Percentiles rank a stretch among this genome's conserved stretches.
Evolutionary conservation across 1,284 basidiomycete genomes (phyloP).

Genomic region (Microbotryomycetes sp.): DNA sequence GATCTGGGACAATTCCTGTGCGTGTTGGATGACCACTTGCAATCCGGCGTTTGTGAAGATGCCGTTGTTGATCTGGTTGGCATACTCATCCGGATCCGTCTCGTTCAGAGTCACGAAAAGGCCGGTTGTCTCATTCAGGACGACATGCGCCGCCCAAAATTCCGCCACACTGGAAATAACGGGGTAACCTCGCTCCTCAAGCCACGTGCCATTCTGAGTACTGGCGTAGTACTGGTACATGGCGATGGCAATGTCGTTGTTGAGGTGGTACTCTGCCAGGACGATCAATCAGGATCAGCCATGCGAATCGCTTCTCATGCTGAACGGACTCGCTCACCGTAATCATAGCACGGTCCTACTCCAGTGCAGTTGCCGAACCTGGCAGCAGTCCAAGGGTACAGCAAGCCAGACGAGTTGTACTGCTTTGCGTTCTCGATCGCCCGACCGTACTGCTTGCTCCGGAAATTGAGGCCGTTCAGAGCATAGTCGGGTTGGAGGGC

Average conservation of each 20-base stretch:
- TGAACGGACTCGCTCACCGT: not conserved
- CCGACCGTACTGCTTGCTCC: slow-evolving; percentile 26
- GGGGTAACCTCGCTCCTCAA: slow-evolving; percentile 30
- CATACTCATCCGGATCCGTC: slow-evolving; percentile 32
- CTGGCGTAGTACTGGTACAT: slow-evolving; percentile 32
- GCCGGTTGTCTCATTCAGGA: slow-evolving; percentile 17
- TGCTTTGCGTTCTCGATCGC: slow-evolving; percentile 19
- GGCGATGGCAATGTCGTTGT: slow-evolving; percentile 33
- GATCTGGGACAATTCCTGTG: slow-evolving; percentile 18
- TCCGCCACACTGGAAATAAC: slow-evolving; percentile 29
- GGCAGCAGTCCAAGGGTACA: slow-evolving; percentile 35
- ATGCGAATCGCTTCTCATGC: not conserved
- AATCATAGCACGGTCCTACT: slow-evolving; percentile 5
- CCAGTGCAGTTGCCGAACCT: slow-evolving; percentile 31
- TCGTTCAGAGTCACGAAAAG: slow-evolving; percentile 25
- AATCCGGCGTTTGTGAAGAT: slow-evolving; percentile 34
- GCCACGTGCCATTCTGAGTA: slow-evolving; percentile 33
- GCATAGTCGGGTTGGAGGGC: slow-evolving; percentile 30
- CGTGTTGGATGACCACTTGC: slow-evolving; percentile 20
- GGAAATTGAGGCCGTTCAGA: slow-evolving; percentile 34
- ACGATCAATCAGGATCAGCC: not conserved
- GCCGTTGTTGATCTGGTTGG: slow-evolving; percentile 19
- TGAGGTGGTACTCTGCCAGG: slow-evolving; percentile 34
- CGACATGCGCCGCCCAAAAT: slow-evolving; percentile 34
- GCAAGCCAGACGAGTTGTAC: slow-evolving; percentile 23